Conservation (phyloP, 2,329 filamentous ascomycete genomes). For the Monosporascus sp. region DNA sequence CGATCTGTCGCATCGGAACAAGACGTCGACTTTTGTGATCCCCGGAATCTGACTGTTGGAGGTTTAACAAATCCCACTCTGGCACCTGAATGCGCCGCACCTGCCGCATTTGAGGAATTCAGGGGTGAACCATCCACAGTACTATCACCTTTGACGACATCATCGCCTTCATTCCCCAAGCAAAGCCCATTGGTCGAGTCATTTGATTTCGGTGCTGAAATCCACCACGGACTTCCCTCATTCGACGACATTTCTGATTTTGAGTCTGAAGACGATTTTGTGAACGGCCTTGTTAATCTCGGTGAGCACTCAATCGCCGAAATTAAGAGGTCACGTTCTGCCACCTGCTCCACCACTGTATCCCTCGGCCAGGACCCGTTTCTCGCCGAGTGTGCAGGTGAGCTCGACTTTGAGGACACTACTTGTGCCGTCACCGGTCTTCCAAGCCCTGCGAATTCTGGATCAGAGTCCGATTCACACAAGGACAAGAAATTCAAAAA, state of each 20-base stretch:
- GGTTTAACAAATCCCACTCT: slow-evolving; percentile 46
- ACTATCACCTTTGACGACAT: background rate
- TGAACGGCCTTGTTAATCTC: slow-evolving; percentile 68
- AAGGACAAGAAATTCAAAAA: slow-evolving; percentile 56
- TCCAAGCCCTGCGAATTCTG: slow-evolving; percentile 57
- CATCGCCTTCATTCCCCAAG: slow-evolving; percentile 38
- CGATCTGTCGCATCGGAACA: slow-evolving; percentile 63
- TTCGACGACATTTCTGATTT: slow-evolving; percentile 88
- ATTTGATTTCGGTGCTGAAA: slow-evolving; percentile 49
- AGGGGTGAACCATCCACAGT: slow-evolving; percentile 34
- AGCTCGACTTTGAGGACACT: slow-evolving; percentile 68
- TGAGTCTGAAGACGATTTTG: slow-evolving; percentile 86
- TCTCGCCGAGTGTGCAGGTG: slow-evolving; percentile 57
- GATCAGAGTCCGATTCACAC: slow-evolving; percentile 44
- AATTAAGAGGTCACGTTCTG: slow-evolving; percentile 64
- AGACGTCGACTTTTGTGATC: slow-evolving; percentile 85
- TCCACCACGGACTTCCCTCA: slow-evolving; percentile 57
- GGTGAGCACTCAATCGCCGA: slow-evolving; percentile 48
- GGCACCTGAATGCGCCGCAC: slow-evolving; percentile 59
- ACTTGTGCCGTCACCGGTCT: slow-evolving; percentile 59
- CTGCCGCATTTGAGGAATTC: slow-evolving; percentile 60
- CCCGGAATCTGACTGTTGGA: slow-evolving; percentile 76
- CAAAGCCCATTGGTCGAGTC: slow-evolving; percentile 38
- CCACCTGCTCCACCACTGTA: slow-evolving; percentile 62
- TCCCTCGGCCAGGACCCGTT: slow-evolving; percentile 74